These are phyloP conservation scores for Aspergillus tanneri DNA, from an alignment of 2,329 filamentous ascomycete genomes.

Conservation along the genomic window DNA sequence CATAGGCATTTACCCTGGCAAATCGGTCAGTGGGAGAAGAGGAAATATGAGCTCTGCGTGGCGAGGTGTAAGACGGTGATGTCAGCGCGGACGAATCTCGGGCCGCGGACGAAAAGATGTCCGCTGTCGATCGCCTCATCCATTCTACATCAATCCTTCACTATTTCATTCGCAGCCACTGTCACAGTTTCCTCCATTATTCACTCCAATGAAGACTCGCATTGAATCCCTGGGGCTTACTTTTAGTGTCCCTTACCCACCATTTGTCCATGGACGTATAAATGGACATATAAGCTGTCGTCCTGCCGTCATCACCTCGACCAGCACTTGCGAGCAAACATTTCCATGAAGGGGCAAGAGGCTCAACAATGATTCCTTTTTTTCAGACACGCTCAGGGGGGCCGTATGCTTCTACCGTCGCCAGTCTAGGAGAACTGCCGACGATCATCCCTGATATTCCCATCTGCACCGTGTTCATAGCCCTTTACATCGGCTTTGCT, in stretches of 20 bases:
- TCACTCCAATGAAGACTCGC: too few species aligned
- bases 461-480: conserved; percentile 62
- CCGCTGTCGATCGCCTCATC: conserved; percentile 18
- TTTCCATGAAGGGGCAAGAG: not conserved
- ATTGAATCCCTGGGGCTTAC: too few species aligned
- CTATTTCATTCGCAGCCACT: too few species aligned
- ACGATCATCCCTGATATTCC: conserved; percentile 61
- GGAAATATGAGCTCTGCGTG: too few species aligned
- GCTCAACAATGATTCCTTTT: not conserved
- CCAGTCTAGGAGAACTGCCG: conserved; percentile 50
- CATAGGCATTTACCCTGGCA: not conserved
- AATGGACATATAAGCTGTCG: not conserved
- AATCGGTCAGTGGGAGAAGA: not conserved
- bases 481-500: conserved; percentile 46
- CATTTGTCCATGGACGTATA: not conserved
- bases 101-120: not conserved
- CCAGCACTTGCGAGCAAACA: not conserved
- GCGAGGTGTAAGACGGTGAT: conserved; percentile 2
- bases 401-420: conserved; percentile 19
- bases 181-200: too few species aligned
- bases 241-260: too few species aligned
- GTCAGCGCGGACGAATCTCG: not conserved
- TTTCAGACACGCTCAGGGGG: not conserved
- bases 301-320: not conserved
- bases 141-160: too few species aligned